These are phyloP conservation scores for Trichoderma reesei DNA, from an alignment of 495 filamentous ascomycete genomes.

Conservation along the genomic window DNA sequence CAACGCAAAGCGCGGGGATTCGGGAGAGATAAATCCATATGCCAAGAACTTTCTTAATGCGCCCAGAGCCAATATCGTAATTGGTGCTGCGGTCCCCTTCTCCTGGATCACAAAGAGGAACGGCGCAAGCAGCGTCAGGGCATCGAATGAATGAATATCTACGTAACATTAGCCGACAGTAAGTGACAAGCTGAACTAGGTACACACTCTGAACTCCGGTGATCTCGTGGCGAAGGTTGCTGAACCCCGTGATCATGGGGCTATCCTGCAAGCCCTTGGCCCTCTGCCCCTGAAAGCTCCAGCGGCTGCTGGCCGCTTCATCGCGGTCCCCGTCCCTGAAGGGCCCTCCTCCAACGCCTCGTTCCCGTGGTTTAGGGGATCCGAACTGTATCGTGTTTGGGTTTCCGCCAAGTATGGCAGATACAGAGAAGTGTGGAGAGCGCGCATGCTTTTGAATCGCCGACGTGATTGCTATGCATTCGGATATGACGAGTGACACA, in stretches of 20 bases:
- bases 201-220: slow-evolving; percentile 72
- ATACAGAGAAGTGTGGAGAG: slow-evolving; percentile 93
- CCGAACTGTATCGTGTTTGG: slow-evolving; percentile 43
- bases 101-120: slow-evolving; percentile 97
- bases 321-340: slow-evolving; percentile 27
- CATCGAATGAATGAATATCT: slow-evolving; percentile 87
- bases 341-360: slow-evolving; percentile 20
- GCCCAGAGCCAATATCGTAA: slow-evolving; percentile 86
- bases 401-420: slow-evolving; percentile 83
- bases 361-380: slow-evolving; percentile 28
- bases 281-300: slow-evolving; percentile 92
- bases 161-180: slow-evolving; percentile 13
- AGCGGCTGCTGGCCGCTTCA: slow-evolving; percentile 46
- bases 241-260: slow-evolving; percentile 91
- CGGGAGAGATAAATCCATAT: slow-evolving; percentile 77
- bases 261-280: slow-evolving; percentile 98
- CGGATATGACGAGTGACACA: slow-evolving; percentile 89
- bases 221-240: slow-evolving; percentile 77
- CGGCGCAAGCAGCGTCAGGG: slow-evolving; percentile 79
- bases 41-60: slow-evolving; percentile 97
- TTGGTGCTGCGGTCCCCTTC: slow-evolving; percentile 89
- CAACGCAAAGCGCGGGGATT: slow-evolving; percentile 73
- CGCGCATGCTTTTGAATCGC: slow-evolving; percentile 97
- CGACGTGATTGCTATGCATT: slow-evolving; percentile 97
- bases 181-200: not conserved